These are phyloP conservation scores for Sporothrix sp. DNA, from an alignment of 2,329 filamentous ascomycete genomes.

Conservation along the genomic window DNA sequence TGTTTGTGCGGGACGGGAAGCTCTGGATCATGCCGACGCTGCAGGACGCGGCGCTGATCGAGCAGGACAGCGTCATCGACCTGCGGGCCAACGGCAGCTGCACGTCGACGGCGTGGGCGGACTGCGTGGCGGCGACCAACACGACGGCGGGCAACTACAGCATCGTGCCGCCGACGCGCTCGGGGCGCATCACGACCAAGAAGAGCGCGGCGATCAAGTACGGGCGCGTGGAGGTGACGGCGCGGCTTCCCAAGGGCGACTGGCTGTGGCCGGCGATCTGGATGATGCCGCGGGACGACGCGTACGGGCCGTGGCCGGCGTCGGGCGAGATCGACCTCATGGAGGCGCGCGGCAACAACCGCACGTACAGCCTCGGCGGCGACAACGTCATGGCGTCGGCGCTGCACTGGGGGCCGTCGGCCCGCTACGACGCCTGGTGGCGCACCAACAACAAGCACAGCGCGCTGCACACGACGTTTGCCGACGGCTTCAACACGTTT, in stretches of 20 bases:
- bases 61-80: constrained; percentile 57
- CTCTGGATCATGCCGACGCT: constrained; percentile 70
- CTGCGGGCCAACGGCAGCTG: constrained; percentile 57
- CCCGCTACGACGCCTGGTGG: constrained; percentile 70
- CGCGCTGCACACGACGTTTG: constrained; percentile 66
- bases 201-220: constrained; percentile 64
- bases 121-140: constrained; percentile 66
- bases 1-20: constrained; percentile 58
- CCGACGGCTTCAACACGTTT: constrained; percentile 61
- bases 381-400: constrained; percentile 73
- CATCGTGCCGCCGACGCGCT: constrained; percentile 68
- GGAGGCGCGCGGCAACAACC: constrained; percentile 75
- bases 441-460: constrained; percentile 68
- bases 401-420: constrained; percentile 72
- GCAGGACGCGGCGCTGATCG: constrained; percentile 57
- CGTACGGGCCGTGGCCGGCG: constrained; percentile 66
- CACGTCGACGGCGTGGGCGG: constrained; percentile 47
- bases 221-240: constrained; percentile 70
- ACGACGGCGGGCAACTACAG: constrained; percentile 58
- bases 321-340: constrained; percentile 80
- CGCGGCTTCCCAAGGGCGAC: constrained; percentile 66
- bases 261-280: constrained; percentile 92
- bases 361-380: constrained; percentile 64
- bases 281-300: constrained; percentile 67
- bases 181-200: constrained; percentile 68